phyloP scores from a whole-genome alignment of 1,284 basidiomycete genomes.

The Rhodotorula sp. region DNA sequence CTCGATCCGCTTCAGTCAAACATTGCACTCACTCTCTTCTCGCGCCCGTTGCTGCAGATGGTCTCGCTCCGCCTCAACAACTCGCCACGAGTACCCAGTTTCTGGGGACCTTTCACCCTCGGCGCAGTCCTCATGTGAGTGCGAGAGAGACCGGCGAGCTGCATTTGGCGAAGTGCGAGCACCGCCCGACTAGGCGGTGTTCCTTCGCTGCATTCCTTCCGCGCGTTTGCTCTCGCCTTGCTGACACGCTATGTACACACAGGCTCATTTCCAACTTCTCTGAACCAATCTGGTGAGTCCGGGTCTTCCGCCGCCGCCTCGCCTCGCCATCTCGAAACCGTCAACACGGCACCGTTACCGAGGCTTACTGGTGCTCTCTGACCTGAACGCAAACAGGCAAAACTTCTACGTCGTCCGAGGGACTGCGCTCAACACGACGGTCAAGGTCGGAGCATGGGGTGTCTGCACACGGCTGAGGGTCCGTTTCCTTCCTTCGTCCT shows the following conservation, averaged over 20 bases:
- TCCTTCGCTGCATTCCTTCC: no score
- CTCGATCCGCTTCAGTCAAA: not conserved
- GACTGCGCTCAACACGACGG: conserved; percentile 30
- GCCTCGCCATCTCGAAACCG: not conserved
- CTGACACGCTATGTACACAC: not conserved
- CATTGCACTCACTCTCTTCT: not conserved
- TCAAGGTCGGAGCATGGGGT: conserved; percentile 41
- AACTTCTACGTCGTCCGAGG: conserved; percentile 39
- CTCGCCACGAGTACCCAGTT: conserved; percentile 35
- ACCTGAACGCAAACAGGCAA: conserved; percentile 19
- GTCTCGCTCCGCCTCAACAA: conserved; percentile 36
- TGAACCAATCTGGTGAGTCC: conserved; percentile 33
- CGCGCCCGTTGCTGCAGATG: not conserved
- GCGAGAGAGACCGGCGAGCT: not conserved
- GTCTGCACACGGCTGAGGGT: conserved; percentile 32
- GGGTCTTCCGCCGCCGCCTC: no score
- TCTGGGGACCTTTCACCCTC: conserved; percentile 35
- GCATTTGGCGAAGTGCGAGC: not conserved
- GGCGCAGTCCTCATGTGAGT: conserved; percentile 29
- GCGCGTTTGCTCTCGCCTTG: not conserved
- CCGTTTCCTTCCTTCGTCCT: not conserved
- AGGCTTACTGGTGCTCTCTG: no score
- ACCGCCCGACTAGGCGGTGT: no score
- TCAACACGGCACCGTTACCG: not conserved
- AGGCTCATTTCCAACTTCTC: conserved; percentile 36